Evolutionary conservation across 352 stramenopile genomes (phyloP), one percentile per base, ranked within the genome.

Genomic region (Globisporangium nunn): DNA sequence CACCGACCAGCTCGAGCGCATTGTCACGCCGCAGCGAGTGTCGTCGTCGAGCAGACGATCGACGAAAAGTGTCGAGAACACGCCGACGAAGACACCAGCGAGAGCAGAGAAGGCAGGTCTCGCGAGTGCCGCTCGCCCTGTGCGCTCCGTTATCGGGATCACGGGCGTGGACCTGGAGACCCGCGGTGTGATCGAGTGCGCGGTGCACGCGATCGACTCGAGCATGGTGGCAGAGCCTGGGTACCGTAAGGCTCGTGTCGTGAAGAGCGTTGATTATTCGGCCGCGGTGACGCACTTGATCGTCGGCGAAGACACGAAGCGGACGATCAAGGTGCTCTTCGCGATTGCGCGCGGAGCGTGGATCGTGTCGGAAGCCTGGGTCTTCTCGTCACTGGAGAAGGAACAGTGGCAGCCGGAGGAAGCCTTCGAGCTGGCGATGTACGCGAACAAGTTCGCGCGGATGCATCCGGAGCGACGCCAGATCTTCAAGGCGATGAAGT

Each of bases 271-370:
- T 3, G 84, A 91, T 23, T 88, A 90, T 49, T 66, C 78, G 5
- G 75, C 78, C 28, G 74, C 67, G 11, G 74, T 93, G 30, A 93
- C 84, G 14, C 84, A 93, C 46, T 67, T 93, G 31, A 77, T 93
- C 40, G 78, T 91, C 12, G 79, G 78, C 5, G 68, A 75, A 44
- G 73, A 85, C 18, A 67, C 74, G 23, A 86, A 76, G 68, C 78
- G 84, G 29, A 93, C 84, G 15, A 87, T 93, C 62, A 93, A 93
- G 71, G 78, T 91, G 39, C 60, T 93, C 3, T 93, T 93, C 50
- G 84, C 79, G 18, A 86, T 93, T 52, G 84, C 84, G 12, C 81
- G 78, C 53, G 84, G 84, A 0, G 79, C 81, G 18, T 91, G 78
- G 78, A 88, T 93, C 62, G 71, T 93, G 15, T 86, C 81, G 5